phyloP scores from a whole-genome alignment of 1,284 basidiomycete genomes.

The Ustilago esculenta region DNA sequence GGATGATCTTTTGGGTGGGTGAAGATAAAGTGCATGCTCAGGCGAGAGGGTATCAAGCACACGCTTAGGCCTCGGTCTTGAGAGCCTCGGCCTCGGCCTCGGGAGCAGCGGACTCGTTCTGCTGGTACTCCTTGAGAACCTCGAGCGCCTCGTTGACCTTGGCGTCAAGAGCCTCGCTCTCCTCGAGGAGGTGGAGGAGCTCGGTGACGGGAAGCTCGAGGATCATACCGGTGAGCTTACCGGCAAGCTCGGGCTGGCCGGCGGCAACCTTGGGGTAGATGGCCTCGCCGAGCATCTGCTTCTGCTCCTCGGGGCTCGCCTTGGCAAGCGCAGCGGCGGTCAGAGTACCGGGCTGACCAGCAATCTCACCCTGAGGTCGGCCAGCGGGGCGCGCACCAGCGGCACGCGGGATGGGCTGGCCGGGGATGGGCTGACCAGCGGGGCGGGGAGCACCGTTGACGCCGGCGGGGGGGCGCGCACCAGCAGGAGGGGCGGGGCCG shows the following conservation, averaged over 20 bases:
- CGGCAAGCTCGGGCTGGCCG: slow-evolving; percentile 63
- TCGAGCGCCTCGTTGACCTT: slow-evolving; percentile 66
- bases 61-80: slow-evolving; percentile 42
- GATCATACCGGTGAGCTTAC: slow-evolving; percentile 67
- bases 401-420: slow-evolving; percentile 49
- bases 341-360: slow-evolving; percentile 55
- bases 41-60: not conserved
- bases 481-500: slow-evolving; percentile 49
- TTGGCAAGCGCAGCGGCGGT: slow-evolving; percentile 65
- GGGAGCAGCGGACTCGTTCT: slow-evolving; percentile 34
- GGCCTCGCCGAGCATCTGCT: slow-evolving; percentile 67
- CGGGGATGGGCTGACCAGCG: slow-evolving; percentile 47
- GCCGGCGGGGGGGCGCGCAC: slow-evolving; percentile 51
- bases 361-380: slow-evolving; percentile 31
- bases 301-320: slow-evolving; percentile 67
- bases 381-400: slow-evolving; percentile 40
- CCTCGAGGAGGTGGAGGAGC: slow-evolving; percentile 66
- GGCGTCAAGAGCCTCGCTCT: slow-evolving; percentile 63
- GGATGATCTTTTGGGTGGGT: slow-evolving; percentile 23
- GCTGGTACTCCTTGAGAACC: slow-evolving; percentile 66
- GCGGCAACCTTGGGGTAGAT: slow-evolving; percentile 67
- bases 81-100: slow-evolving; percentile 38
- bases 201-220: slow-evolving; percentile 66
- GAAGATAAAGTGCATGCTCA: not conserved
- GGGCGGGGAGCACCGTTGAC: slow-evolving; percentile 57